Evolutionary conservation across 371 early-diverging fungal genomes (phyloP), one percentile per base, ranked within the genome.

Genomic region (Batrachochytrium dendrobatidis): DNA sequence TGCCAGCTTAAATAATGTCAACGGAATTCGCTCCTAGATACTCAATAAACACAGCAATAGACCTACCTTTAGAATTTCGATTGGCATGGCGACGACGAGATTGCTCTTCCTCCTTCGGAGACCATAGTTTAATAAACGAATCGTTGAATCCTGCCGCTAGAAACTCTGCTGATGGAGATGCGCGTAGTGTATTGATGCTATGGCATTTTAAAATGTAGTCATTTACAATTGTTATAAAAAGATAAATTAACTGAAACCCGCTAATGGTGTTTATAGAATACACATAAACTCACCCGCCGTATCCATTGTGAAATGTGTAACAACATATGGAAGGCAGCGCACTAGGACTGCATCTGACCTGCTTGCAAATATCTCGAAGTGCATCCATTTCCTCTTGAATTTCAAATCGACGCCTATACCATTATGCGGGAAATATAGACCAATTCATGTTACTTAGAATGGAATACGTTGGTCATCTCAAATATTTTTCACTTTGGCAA

Each of bases 241-340:
- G n/a, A n/a, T n/a, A n/a, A n/a, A n/a, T n/a, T n/a, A n/a, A n/a
- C n/a, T n/a, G n/a, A n/a, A n/a, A n/a, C n/a, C n/a, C n/a, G n/a
- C n/a, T n/a, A n/a, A n/a, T n/a, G n/a, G n/a, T n/a, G 39, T n/a
- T 15, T n/a, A 39, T 12, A n/a, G 39, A 12, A n/a, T n/a, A 39
- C 15, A 12, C 39, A 39, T 51, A 15, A 8, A 63, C 67, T 50
- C 75, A 87, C 86, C 73, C 72, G 67, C 89, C 89, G 70, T 89
- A 84, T 0, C 96, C 90, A 67, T 99, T 99, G 74, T 96, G 94
- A 57, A 99, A 88, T 3, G 99, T 99, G 73, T 95, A 99, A 63
- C 90, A 89, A 72, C 95, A 95, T 29, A 99, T 85, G 34, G 93
- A 92, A 1, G 99, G 98, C 32, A 93, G 78, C 17, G 90, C 83